Evolutionary conservation across 1,284 basidiomycete species (phyloP).

Genomic region (Leccinum proximum): DNA sequence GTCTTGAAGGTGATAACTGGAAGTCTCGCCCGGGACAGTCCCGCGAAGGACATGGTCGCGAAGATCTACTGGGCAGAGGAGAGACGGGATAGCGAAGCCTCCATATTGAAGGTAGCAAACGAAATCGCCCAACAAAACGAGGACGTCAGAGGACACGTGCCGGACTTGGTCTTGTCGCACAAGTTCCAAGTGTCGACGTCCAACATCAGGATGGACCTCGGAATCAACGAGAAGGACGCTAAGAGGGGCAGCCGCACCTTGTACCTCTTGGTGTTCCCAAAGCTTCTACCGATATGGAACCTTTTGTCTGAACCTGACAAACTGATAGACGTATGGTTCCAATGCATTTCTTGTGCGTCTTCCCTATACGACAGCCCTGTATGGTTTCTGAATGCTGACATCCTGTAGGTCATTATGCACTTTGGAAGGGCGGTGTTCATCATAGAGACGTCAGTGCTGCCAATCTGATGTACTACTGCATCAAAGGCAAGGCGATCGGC

Average conservation of each 20-base stretch:
- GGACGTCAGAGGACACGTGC: background rate
- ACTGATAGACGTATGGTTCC: background rate
- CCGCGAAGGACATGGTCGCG: background rate
- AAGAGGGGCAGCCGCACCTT: background rate
- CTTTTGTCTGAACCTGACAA: background rate
- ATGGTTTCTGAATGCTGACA: background rate
- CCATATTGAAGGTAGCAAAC: background rate
- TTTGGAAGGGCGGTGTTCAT: background rate
- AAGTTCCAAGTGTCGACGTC: background rate
- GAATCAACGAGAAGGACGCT: background rate
- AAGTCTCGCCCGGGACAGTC: background rate
- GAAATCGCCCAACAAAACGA: background rate
- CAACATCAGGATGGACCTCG: background rate
- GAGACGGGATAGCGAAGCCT: background rate
- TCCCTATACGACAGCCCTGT: background rate
- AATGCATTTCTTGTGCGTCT: background rate
- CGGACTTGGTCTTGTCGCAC: background rate
- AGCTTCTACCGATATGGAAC: background rate
- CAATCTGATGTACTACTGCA: background rate
- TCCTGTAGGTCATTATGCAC: background rate
- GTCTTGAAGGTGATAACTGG: background rate
- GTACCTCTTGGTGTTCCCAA: background rate
- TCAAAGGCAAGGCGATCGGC: background rate
- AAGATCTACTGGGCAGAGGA: background rate
- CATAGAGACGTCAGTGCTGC: background rate